Percentiles rank a stretch among this genome's conserved stretches.
These are phyloP conservation scores for Microdochium paspali DNA, from an alignment of 2,329 filamentous ascomycete genomes.

Conservation along the genomic window DNA sequence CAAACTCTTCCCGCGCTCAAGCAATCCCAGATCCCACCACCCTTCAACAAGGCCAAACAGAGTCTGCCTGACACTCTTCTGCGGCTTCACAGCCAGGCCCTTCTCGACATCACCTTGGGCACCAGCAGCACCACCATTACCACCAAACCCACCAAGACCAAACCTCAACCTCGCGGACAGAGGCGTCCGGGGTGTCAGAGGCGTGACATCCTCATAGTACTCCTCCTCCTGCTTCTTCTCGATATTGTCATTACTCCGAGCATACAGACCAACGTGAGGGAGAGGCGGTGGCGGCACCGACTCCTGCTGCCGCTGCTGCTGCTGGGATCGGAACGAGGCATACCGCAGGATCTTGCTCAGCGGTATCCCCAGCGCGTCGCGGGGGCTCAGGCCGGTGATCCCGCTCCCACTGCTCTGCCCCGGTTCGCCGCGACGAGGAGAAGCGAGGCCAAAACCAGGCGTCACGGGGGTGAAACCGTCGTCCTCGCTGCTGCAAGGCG, in stretches of 20 bases:
- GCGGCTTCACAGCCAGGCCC: conserved; percentile 4
- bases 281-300: no score
- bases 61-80: conserved; percentile 32
- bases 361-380: conserved; percentile 20
- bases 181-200: conserved; percentile 11
- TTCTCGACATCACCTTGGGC: conserved; percentile 1
- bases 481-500: conserved; percentile 10
- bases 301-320: not conserved
- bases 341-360: conserved; percentile 4
- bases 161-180: no score
- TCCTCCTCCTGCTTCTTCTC: conserved; percentile 3
- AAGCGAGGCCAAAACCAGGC: conserved; percentile 3
- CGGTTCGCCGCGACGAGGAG: not conserved
- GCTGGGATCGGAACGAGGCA: not conserved
- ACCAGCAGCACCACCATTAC: not conserved
- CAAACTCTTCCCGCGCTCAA: conserved; percentile 30
- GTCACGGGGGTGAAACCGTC: conserved; percentile 17
- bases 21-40: conserved; percentile 44
- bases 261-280: no score
- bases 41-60: conserved; percentile 38
- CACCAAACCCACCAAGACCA: no score
- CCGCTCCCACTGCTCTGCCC: not conserved
- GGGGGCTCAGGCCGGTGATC: conserved; percentile 4
- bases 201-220: conserved; percentile 13
- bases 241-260: no score